Evolutionary conservation across 1,284 basidiomycete genomes (phyloP).

Genomic region (Microbotryum saponariae): DNA sequence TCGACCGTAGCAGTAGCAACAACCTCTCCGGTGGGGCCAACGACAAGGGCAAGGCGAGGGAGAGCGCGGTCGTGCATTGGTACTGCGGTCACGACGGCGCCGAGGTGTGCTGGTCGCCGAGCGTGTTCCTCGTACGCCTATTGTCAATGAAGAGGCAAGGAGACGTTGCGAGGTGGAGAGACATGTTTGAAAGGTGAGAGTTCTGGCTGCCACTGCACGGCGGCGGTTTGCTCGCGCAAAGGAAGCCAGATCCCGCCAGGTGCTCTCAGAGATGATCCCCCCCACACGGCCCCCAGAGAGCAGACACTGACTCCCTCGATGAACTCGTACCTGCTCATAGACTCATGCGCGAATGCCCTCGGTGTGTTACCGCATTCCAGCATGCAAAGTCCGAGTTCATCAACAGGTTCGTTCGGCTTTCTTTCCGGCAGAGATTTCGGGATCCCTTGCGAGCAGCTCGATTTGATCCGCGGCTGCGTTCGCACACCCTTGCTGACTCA

Average conservation of each 20-base stretch:
- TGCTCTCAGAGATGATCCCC: too few relatives aligned
- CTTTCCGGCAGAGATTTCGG: not conserved
- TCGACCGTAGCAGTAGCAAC: not conserved
- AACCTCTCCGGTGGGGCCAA: not conserved
- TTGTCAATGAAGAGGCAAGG: slow-evolving; percentile 22
- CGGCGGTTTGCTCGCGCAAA: not conserved
- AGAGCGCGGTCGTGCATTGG: slow-evolving; percentile 23
- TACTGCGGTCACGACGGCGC: slow-evolving; percentile 27
- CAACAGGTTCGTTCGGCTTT: slow-evolving; percentile 9
- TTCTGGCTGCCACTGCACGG: not conserved
- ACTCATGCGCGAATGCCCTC: slow-evolving; percentile 13
- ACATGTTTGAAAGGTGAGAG: slow-evolving; percentile 22
- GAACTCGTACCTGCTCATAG: not conserved
- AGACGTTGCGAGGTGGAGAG: slow-evolving; percentile 24
- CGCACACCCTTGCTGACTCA: not conserved
- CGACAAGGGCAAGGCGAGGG: slow-evolving; percentile 8
- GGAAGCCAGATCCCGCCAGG: not conserved
- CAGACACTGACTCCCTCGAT: not conserved
- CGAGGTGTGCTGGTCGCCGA: slow-evolving; percentile 24
- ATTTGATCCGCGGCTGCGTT: not conserved
- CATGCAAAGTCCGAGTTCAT: slow-evolving; percentile 19
- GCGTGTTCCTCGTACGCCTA: slow-evolving; percentile 19
- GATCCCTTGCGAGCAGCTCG: not conserved
- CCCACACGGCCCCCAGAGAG: not conserved
- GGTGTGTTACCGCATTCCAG: slow-evolving; percentile 22